These are phyloP conservation scores for Cudoniella acicularis DNA, from an alignment of 495 filamentous ascomycete genomes.

Conservation along the genomic window DNA sequence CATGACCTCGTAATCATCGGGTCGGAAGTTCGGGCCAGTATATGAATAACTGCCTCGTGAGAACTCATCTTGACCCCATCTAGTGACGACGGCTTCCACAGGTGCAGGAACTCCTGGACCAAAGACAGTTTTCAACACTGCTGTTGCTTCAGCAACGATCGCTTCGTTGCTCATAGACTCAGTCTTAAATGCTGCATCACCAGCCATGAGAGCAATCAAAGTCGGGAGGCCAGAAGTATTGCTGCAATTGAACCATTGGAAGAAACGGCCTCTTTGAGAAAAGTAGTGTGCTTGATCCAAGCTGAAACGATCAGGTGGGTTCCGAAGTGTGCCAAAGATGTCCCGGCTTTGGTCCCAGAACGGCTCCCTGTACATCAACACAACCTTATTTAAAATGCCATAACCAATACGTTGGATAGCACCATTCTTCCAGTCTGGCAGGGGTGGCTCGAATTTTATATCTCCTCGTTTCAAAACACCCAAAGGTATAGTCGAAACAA, in stretches of 20 bases:
- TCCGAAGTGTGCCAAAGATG: slow-evolving; percentile 88
- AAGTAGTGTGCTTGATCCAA: slow-evolving; percentile 50
- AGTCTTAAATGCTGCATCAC: slow-evolving; percentile 85
- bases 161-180: slow-evolving; percentile 69
- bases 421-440: slow-evolving; percentile 80
- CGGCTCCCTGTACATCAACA: slow-evolving; percentile 80
- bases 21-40: slow-evolving; percentile 71
- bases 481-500: slow-evolving; percentile 85
- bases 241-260: slow-evolving; percentile 94
- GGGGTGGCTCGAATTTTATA: slow-evolving; percentile 74
- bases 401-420: slow-evolving; percentile 88
- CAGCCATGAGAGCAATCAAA: slow-evolving; percentile 91
- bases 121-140: slow-evolving; percentile 63
- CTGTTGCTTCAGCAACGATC: slow-evolving; percentile 75
- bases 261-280: slow-evolving; percentile 72
- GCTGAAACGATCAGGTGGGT: slow-evolving; percentile 51
- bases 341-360: slow-evolving; percentile 94
- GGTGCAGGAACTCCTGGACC: slow-evolving; percentile 59
- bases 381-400: slow-evolving; percentile 91
- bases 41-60: slow-evolving; percentile 92
- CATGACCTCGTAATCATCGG: slow-evolving; percentile 92
- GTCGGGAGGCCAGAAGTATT: slow-evolving; percentile 84
- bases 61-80: slow-evolving; percentile 88
- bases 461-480: slow-evolving; percentile 74
- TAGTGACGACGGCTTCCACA: slow-evolving; percentile 84